phyloP scores from a whole-genome alignment of 2,329 filamentous ascomycete species.

The Dryadomyces quercus-mongolicae region DNA sequence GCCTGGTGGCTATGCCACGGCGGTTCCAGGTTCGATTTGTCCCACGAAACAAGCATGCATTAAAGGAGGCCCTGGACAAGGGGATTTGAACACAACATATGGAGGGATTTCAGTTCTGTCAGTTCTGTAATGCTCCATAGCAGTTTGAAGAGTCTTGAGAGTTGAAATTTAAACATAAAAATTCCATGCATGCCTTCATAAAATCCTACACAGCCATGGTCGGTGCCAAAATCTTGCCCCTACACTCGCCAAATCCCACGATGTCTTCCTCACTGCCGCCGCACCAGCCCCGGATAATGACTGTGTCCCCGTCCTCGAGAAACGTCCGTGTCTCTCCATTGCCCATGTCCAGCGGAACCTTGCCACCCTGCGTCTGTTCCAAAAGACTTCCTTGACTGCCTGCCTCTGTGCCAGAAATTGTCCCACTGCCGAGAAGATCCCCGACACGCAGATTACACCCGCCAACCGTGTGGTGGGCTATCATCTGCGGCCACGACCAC shows the following conservation, averaged over 20 bases:
- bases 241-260: constrained; percentile 33
- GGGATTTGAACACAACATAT: too few species aligned
- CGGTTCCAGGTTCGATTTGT: too few species aligned
- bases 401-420: constrained; percentile 42
- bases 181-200: too few species aligned
- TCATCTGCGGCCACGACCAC: constrained; percentile 76
- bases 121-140: too few species aligned
- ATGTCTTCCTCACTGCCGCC: constrained; percentile 20
- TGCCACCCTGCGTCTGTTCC: constrained; percentile 31
- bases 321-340: constrained; percentile 27
- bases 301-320: constrained; percentile 31
- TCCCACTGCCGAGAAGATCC: constrained; percentile 67
- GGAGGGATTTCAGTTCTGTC: too few species aligned
- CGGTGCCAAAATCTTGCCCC: constrained; percentile 18
- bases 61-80: too few species aligned
- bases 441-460: constrained; percentile 65
- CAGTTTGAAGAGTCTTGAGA: too few species aligned
- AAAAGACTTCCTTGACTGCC: constrained; percentile 27
- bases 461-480: constrained; percentile 66
- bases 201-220: too few species aligned
- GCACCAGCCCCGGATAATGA: constrained; percentile 25
- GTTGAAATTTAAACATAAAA: too few species aligned
- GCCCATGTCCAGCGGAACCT: constrained; percentile 24
- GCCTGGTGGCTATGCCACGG: too few species aligned
- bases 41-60: too few species aligned